A percentile compares a stretch with the other conserved stretches of the same genome.
Conservation (phyloP, 202 grass and related monocot genomes). For the Panicum virgatum region DNA sequence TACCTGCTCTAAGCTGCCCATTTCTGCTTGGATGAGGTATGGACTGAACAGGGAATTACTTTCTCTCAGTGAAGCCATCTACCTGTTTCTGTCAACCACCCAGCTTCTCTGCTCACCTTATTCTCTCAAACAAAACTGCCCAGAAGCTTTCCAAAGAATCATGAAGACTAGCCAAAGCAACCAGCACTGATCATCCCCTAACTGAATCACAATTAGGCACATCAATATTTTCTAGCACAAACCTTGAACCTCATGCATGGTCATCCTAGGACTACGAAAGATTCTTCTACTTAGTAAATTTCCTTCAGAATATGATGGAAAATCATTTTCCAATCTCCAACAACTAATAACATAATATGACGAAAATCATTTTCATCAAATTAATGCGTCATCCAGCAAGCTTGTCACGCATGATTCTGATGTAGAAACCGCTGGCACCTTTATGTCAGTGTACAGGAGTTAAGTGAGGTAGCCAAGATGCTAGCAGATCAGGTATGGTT, state of each 20-base stretch:
- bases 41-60: not conserved
- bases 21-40: not conserved
- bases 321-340: not conserved
- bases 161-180: not conserved
- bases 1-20: too few relatives aligned
- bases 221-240: not conserved
- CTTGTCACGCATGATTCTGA: slow-evolving; percentile 19
- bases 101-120: not conserved
- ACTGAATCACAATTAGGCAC: not conserved
- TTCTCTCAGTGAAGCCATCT: not conserved
- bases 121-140: not conserved
- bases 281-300: too few relatives aligned
- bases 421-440: not conserved
- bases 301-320: too few relatives aligned
- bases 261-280: not conserved
- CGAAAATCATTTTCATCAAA: not conserved
- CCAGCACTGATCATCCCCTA: not conserved
- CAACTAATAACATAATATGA: not conserved
- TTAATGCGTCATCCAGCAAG: not conserved
- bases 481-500: not conserved
- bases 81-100: not conserved
- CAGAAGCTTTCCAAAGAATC: not conserved
- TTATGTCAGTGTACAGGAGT: slow-evolving; percentile 16
- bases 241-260: not conserved
- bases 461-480: slow-evolving; percentile 15